Percentiles rank a stretch among this genome's conserved stretches.
These are phyloP conservation scores for Nemania serpens DNA, from an alignment of 2,329 filamentous ascomycete species.

Conservation along the genomic window DNA sequence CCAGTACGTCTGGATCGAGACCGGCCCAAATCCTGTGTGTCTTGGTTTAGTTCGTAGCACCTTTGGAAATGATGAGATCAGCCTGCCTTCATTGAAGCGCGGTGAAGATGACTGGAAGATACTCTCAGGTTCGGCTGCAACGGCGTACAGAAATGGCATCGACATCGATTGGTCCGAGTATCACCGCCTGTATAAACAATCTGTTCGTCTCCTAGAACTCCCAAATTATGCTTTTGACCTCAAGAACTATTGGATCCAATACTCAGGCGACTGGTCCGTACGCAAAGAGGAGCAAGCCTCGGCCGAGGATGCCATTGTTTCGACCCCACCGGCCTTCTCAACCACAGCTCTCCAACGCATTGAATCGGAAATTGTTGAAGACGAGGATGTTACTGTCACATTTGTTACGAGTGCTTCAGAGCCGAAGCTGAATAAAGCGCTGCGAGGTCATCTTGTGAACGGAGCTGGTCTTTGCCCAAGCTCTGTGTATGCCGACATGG, in stretches of 20 bases:
- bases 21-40: slow-evolving; percentile 10
- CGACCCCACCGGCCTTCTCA: background rate
- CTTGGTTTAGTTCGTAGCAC: background rate
- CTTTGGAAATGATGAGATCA: background rate
- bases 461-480: slow-evolving; percentile 38
- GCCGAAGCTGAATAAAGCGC: slow-evolving; percentile 10
- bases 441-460: slow-evolving; percentile 42
- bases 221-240: slow-evolving; percentile 36
- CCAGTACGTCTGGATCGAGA: slow-evolving; percentile 19
- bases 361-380: slow-evolving; percentile 1
- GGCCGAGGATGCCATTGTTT: background rate
- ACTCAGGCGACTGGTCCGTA: slow-evolving; percentile 32
- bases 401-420: no score
- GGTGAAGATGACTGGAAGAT: slow-evolving; percentile 14
- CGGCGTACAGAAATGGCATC: slow-evolving; percentile 9
- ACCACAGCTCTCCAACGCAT: background rate
- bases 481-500: slow-evolving; percentile 43
- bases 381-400: no score
- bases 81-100: slow-evolving; percentile 12
- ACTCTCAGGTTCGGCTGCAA: slow-evolving; percentile 2
- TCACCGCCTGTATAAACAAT: slow-evolving; percentile 29
- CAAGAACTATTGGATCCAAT: slow-evolving; percentile 40
- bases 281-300: slow-evolving; percentile 15
- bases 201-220: slow-evolving; percentile 30
- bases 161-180: slow-evolving; percentile 33